Evolutionary conservation across 2,329 filamentous ascomycete genomes (phyloP).

Genomic region (Rutstroemia sp.): DNA sequence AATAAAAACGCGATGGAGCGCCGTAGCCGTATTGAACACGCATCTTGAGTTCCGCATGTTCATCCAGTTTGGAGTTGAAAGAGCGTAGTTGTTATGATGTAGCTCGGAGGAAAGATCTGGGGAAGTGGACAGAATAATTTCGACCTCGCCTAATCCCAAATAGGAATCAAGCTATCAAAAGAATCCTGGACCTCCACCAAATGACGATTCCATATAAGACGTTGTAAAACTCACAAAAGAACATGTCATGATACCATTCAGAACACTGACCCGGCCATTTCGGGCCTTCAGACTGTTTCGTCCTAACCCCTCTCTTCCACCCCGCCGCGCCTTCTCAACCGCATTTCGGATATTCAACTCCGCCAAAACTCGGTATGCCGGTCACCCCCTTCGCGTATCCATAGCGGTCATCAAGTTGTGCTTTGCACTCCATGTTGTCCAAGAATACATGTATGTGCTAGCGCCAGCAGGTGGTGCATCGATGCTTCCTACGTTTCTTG

Average conservation of each 20-base stretch:
- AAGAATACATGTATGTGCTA: constrained; percentile 54
- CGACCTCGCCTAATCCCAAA: neutral
- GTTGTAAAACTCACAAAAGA: neutral
- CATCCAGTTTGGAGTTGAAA: neutral
- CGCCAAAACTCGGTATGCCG: constrained; percentile 12
- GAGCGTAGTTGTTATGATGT: neutral
- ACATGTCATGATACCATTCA: constrained; percentile 12
- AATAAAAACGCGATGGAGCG: constrained; percentile 42
- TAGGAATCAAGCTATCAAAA: neutral
- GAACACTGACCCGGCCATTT: neutral
- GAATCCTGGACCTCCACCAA: neutral
- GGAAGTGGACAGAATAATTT: neutral
- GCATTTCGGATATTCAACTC: constrained; percentile 5
- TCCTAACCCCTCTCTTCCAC: neutral
- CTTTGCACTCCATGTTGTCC: constrained; percentile 42
- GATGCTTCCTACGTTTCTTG: constrained; percentile 80
- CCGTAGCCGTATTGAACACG: constrained; percentile 37
- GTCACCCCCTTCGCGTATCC: constrained; percentile 35
- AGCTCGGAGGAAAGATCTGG: neutral
- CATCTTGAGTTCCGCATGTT: constrained; percentile 23
- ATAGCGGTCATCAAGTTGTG: constrained; percentile 41
- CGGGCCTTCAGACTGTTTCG: neutral
- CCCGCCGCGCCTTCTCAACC: neutral
- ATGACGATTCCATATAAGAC: neutral
- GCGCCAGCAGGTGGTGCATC: constrained; percentile 62